Percentiles rank a stretch among this genome's conserved stretches.
phyloP scores from a whole-genome alignment of 352 stramenopile genomes.

The Elongisporangium prolatum region DNA sequence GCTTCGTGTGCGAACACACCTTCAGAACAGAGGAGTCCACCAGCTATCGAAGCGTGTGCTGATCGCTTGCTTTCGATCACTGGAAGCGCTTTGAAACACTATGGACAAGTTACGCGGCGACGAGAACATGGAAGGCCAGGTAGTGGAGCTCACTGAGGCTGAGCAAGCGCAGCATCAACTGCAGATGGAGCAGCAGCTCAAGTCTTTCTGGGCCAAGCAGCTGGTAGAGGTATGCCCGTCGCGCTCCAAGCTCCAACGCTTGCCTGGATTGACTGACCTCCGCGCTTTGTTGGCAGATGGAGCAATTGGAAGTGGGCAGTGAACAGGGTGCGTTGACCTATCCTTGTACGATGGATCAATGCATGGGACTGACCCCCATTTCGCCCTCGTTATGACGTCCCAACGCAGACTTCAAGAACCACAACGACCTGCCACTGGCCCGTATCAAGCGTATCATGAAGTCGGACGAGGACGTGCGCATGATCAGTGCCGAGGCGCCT shows the following conservation, averaged over 20 bases:
- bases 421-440: constrained; percentile 98
- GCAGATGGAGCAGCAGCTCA: constrained; percentile 87
- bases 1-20: no score
- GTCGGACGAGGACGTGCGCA: constrained; percentile 96
- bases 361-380: no score
- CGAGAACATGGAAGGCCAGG: constrained; percentile 71
- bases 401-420: constrained; percentile 96
- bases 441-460: constrained; percentile 99
- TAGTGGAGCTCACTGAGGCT: constrained; percentile 82
- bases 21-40: no score
- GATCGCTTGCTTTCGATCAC: no score
- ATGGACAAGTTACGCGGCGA: no score
- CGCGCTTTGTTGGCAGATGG: constrained; percentile 49
- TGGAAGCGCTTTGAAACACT: no score
- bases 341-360: no score
- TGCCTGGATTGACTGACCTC: constrained; percentile 4
- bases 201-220: constrained; percentile 93
- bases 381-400: no score
- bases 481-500: constrained; percentile 98
- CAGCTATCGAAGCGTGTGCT: no score
- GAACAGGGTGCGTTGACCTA: constrained; percentile 78
- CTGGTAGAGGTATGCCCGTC: constrained; percentile 52
- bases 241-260: background rate
- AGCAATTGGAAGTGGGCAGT: constrained; percentile 88
- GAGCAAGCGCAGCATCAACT: constrained; percentile 82